Base-by-base conservation (phyloP, 352 stramenopile species). In the Phytophthora cajani region DNA sequence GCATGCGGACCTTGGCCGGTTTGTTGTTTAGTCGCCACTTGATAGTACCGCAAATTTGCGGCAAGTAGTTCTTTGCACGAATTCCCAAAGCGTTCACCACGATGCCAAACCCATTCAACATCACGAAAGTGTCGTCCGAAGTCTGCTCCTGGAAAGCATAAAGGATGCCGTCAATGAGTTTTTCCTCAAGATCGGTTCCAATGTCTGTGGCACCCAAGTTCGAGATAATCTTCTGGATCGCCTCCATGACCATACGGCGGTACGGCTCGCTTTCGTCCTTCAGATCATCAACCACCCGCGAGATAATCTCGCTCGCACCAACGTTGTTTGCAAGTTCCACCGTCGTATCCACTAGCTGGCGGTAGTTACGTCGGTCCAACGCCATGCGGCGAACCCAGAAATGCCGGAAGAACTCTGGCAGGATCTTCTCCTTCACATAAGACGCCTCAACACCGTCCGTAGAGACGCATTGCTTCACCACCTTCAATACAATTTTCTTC, bases 1-100 rank as follows among this genome's bases (percentile, higher is more conserved):
- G 98, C 97, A 99, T 99, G 54, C 98, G 92, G 23, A 99, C 97
- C 72, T 98, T 98, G 1, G 98, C 96, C 51, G 95, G 92, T 71
- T 99, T 99, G 84, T 99, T 99, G 79, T 99, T 99, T 21, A 99
- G 71, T 5, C 98, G 92, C 97, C 97, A 99, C 84, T 99, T 99
- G 81, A 99, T 99, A 0, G 96, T 99, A 60, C 95, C 97, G 61
- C 93, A 98, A 75, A 99, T 99, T 81, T 99, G 97, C 30, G 98
- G 97, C 42, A 99, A 69, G 70, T 99, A 99, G 62, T 98, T 97
- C 84, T 99, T 99, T 52, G 96, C 97, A 25, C 98, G 90, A 57
- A 98, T 88, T 5, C 98, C 98, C 7, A 99, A 76, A 32, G 98
- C 97, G 68, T 99, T 99, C 30, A 99, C 95, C 17, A 99, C 97